Evolutionary conservation across 2,329 filamentous ascomycete genomes (phyloP), one percentile per base, ranked within the genome.

Genomic region (Akanthomyces muscarius): DNA sequence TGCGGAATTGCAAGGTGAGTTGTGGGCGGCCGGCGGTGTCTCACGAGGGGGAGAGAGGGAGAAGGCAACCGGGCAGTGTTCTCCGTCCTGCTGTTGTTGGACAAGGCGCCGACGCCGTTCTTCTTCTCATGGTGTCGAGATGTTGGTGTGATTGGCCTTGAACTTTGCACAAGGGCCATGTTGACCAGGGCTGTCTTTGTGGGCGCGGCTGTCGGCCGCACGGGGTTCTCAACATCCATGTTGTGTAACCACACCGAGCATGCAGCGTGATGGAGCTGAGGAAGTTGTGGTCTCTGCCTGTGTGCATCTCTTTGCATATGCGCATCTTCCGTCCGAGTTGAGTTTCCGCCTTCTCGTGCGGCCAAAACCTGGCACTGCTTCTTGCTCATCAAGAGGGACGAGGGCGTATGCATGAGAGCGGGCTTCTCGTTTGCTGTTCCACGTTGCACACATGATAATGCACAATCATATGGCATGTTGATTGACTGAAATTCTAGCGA

Each of bases 121-220:
- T 6, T 16, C 28, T 55, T 2, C 4, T 6, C 52, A 23, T 13
- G 25, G 42, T 45, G 42, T 30, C 44, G 53, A 6, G 25, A 55
- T 44, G 38, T 30, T 38, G 23, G 38, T 44, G 38, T 55, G 53
- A 55, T 55, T 18, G 33, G 38, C 21, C 33, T 53, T 30, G 30
- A 38, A 38, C 13, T 55, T 11, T 28, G 36, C 36, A 54, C 14
- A 25, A 28, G 52, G 52, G 48, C 1, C n/a, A 11, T 21, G 13
- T 33, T 41, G n/a, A 38, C 36, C 33, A 38, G 33, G 33, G 33
- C 33, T 30, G 28, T 52, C 51, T 16, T 25, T 23, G 18, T 38
- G 18, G 51, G 13, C 23, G 52, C 52, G 53, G 53, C 38, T 55
- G 38, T 55, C 53, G 53, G 53, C 53, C 23, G 14, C 52, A 23